These are phyloP conservation scores for Singerocomus rubriflavus DNA, from an alignment of 1,284 basidiomycete species.

Conservation along the genomic window DNA sequence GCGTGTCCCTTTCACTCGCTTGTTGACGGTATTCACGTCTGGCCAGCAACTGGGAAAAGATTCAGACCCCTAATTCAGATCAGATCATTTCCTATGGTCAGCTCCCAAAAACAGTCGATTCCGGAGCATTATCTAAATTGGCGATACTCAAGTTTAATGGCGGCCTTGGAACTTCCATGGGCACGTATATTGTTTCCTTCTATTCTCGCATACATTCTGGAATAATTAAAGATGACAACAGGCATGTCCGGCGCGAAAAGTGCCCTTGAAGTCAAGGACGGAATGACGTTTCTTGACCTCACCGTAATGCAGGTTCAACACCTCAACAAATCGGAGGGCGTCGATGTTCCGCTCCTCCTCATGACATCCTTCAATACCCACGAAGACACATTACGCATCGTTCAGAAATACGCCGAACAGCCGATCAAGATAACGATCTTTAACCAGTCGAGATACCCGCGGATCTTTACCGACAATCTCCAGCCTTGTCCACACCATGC, in stretches of 20 bases:
- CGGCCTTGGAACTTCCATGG: constrained; percentile 95
- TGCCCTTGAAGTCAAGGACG: constrained; percentile 87
- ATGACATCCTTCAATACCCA: constrained; percentile 99
- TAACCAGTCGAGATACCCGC: constrained; percentile 97
- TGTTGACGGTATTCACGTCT: constrained; percentile 12
- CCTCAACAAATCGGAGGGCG: constrained; percentile 62
- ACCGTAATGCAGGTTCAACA: constrained; percentile 93
- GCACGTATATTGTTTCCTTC: constrained; percentile 36
- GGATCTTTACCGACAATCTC: constrained; percentile 90
- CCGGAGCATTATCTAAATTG: constrained; percentile 81
- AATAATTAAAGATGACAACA: constrained; percentile 25
- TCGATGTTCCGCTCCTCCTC: constrained; percentile 91
- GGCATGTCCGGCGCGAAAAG: constrained; percentile 89
- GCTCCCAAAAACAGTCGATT: constrained; percentile 61
- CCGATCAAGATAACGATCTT: constrained; percentile 90
- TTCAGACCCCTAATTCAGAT: constrained; percentile 86
- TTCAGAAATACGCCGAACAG: constrained; percentile 97
- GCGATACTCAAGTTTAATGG: constrained; percentile 99
- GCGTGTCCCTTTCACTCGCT: constrained; percentile 34
- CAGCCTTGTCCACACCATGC: constrained; percentile 70
- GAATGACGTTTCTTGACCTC: constrained; percentile 97
- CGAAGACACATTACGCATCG: constrained; percentile 92
- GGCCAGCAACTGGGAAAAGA: constrained; percentile 89
- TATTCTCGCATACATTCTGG: neutral
- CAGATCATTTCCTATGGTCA: constrained; percentile 86